Evolutionary conservation across 768 basidiomycete species (phyloP), one percentile per base, ranked within the genome.

Genomic region (Leccinum olivaceopallidum): DNA sequence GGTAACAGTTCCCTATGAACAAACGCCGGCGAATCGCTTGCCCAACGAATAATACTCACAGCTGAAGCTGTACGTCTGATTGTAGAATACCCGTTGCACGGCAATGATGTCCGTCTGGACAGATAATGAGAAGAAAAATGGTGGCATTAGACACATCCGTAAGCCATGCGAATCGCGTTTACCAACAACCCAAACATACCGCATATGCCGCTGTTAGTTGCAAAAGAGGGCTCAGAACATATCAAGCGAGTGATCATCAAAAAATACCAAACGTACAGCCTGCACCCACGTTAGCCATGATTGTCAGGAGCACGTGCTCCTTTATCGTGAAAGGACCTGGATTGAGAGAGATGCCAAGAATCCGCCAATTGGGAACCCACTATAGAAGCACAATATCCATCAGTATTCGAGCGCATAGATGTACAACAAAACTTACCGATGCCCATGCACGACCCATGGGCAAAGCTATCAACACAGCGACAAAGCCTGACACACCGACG

Each of bases 281-380:
- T 18, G 60, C 65, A n/a, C 75, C 77, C n/a, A 81, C 78, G 55
- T 80, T 79, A 2, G 86, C 85, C 75, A 89, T 89, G 63, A 90
- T 84, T 0, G 85, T 89, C 55, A 89, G 81, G 22, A 92, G 72
- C 0, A 87, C 85, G 63, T 83, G 83, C 60, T 83, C 90, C 75
- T 92, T 91, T 70, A 92, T 88, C 24, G 81, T 83, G 69, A 90
- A 92, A 1, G 85, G 87, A 4, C 91, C 90, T 18, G 88, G 88
- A 71, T 90, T 90, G 51, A 90, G 70, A 16, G 82, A 74, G 20
- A 85, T 44, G n/a, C 88, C 87, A 37, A 86, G 83, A 3, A 90
- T 69, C 30, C 70, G 76, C 60, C 80, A 75, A 24, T 74, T 67
- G 1, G 89, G 89, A 34, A 86, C 65, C 7, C 85, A 65, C 55